These are phyloP conservation scores for Amanita fuliginea DNA, from an alignment of 768 basidiomycete species.

Conservation along the genomic window DNA sequence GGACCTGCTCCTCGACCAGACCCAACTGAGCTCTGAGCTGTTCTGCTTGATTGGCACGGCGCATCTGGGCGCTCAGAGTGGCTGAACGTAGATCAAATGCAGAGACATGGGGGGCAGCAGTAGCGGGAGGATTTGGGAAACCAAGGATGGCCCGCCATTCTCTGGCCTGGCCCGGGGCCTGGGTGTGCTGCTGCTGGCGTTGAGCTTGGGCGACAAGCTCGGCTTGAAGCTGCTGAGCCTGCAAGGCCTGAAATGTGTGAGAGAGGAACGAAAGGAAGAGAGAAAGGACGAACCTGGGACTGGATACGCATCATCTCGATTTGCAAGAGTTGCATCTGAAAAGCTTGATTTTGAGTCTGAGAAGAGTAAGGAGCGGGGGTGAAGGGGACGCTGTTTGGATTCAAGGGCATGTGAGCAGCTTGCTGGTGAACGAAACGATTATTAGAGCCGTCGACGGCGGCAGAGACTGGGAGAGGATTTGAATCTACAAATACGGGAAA, in stretches of 20 bases:
- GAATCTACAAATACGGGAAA: slow-evolving; percentile 40
- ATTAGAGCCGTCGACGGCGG: slow-evolving; percentile 58
- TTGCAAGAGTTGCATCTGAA: slow-evolving; percentile 82
- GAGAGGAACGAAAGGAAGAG: slow-evolving; percentile 5
- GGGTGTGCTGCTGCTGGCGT: slow-evolving; percentile 36
- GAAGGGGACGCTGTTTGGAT: slow-evolving; percentile 45
- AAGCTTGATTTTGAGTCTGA: slow-evolving; percentile 39
- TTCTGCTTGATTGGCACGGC: slow-evolving; percentile 62
- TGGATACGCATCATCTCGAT: slow-evolving; percentile 75
- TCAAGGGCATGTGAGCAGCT: slow-evolving; percentile 30
- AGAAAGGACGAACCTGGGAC: slow-evolving; percentile 28
- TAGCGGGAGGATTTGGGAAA: slow-evolving; percentile 44
- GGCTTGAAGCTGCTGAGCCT: slow-evolving; percentile 70
- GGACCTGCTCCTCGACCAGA: slow-evolving; percentile 48
- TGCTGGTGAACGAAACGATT: slow-evolving; percentile 62
- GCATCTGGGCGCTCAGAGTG: slow-evolving; percentile 44
- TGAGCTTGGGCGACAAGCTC: slow-evolving; percentile 54
- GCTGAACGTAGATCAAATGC: slow-evolving; percentile 57
- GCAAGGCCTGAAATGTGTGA: slow-evolving; percentile 35
- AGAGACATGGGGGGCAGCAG: slow-evolving; percentile 58
- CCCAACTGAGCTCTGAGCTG: slow-evolving; percentile 52
- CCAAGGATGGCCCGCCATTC: slow-evolving; percentile 36
- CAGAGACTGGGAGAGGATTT: slow-evolving; percentile 47
- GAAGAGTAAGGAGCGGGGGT: slow-evolving; percentile 17
- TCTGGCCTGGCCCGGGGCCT: slow-evolving; percentile 26